These are phyloP conservation scores for Claviceps pazoutovae DNA, from an alignment of 2,329 filamentous ascomycete species.

Conservation along the genomic window DNA sequence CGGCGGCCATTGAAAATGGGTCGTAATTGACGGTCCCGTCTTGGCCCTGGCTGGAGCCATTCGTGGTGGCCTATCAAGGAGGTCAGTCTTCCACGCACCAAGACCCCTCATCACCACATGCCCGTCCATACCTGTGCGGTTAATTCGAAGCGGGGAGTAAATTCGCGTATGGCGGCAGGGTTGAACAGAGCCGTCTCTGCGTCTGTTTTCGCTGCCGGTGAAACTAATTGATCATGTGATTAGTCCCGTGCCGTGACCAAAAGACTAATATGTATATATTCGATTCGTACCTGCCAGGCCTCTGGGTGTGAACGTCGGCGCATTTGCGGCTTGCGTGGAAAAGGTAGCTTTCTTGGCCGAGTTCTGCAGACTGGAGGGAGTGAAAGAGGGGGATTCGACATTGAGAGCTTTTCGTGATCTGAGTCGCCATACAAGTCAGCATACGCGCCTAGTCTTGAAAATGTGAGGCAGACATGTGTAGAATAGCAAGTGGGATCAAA, in stretches of 20 bases:
- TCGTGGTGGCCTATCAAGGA: constrained; percentile 22
- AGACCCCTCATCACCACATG: not conserved
- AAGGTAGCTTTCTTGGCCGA: constrained; percentile 59
- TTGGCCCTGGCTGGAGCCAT: constrained; percentile 33
- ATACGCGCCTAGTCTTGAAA: not conserved
- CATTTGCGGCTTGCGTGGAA: constrained; percentile 80
- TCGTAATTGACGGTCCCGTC: constrained; percentile 37
- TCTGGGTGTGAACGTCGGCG: constrained; percentile 71
- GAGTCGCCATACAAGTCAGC: constrained; percentile 1
- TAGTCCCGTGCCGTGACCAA: not conserved
- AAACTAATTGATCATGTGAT: constrained; percentile 9
- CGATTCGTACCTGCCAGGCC: constrained; percentile 29
- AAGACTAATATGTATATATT: too few species aligned
- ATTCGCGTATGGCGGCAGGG: constrained; percentile 43
- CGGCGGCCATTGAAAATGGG: constrained; percentile 47
- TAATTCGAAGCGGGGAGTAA: constrained; percentile 44
- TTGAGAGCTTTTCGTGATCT: constrained; percentile 67
- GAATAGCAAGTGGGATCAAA: not conserved
- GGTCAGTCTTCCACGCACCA: not conserved
- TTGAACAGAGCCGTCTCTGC: constrained; percentile 36
- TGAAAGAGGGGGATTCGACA: constrained; percentile 93
- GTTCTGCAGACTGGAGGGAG: constrained; percentile 41
- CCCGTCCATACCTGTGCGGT: constrained; percentile 30
- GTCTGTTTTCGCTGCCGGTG: constrained; percentile 27
- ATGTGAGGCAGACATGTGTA: not conserved